Percentiles rank a stretch among this genome's conserved stretches.
phyloP scores from a whole-genome alignment of 768 basidiomycete genomes.

The Tricholoma hemisulphureum region DNA sequence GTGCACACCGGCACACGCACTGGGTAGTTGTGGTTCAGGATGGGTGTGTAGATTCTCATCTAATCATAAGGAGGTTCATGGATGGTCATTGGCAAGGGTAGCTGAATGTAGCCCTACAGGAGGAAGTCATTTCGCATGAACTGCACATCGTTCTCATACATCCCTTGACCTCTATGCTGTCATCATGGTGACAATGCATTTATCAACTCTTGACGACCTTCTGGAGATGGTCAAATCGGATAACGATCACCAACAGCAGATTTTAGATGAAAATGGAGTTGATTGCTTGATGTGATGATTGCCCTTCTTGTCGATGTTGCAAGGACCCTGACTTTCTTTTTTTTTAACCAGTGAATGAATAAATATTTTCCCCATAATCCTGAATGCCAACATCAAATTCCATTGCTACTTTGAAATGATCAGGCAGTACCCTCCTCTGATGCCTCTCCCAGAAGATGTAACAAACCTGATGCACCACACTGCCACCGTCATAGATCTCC shows the following conservation, averaged over 20 bases:
- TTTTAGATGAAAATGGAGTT: not conserved
- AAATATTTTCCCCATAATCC: not conserved
- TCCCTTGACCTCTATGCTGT: not conserved
- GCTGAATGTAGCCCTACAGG: not conserved
- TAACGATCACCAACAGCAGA: not conserved
- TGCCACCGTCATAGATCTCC: not conserved
- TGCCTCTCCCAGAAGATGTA: not conserved
- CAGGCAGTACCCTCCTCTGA: not conserved
- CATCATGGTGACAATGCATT: not conserved
- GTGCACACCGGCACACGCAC: slow-evolving; percentile 18
- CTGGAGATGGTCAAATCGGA: not conserved
- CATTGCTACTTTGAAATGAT: not conserved
- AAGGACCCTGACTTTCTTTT: not conserved
- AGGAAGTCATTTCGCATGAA: not conserved
- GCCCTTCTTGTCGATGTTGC: not conserved
- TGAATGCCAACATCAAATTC: not conserved
- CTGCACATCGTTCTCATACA: not conserved
- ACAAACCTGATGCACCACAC: not conserved
- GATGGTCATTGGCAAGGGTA: too few relatives aligned
- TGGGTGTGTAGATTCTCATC: not conserved
- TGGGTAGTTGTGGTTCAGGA: slow-evolving; percentile 10
- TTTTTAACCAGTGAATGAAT: not conserved
- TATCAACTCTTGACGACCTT: not conserved
- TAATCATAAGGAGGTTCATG: not conserved
- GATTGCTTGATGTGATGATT: not conserved